Base-by-base conservation (phyloP, 2,329 filamentous ascomycete species). In the Trichoderma koningiopsis region DNA sequence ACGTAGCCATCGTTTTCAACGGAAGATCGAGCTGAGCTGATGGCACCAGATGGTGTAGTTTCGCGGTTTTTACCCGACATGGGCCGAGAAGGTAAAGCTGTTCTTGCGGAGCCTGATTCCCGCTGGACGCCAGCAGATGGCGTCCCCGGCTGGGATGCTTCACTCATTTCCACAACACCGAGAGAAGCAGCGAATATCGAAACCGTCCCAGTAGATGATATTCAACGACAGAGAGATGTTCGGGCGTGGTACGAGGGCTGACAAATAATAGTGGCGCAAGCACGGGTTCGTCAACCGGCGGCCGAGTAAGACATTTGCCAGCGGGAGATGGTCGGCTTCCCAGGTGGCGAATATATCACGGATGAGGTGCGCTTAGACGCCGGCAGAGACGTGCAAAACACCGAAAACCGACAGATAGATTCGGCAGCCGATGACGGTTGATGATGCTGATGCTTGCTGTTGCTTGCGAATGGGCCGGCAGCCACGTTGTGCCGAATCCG, bases 41-140 rank as follows among this genome's bases (percentile, higher is more conserved):
- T 73, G 27, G 65, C 24, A 70, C 47, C 55, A 69, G 49, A 62
- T 47, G 70, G 49, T 49, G 72, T 56, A 47, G 56, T 68, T 61
- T 78, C 77, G 61, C 72, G 73, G 31, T 73, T 70, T 71, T 76
- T 81, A 29, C 77, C 74, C 10, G 79, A 76, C 74, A 80, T 77
- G 40, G 80, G 79, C 40, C 80, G 75, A 55, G 80, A 80, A 33
- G 80, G 80, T 47, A 81, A 73, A 11, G 79, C 79, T 49, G 79
- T 81, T 70, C 80, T 76, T 61, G 71, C 75, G 35, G 79, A 72
- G 62, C 72, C 72, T 52, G 74, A 43, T 57, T 80, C 78, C 55
- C 77, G 78, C 64, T 75, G 75, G 59, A 77, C 74, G 73, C 75
- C 75, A 67, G 74, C 71, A 37, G 71, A 53, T 61, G 74, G 68